Evolutionary conservation across 2,329 filamentous ascomycete species (phyloP).

Genomic region (Colletotrichum sp.): DNA sequence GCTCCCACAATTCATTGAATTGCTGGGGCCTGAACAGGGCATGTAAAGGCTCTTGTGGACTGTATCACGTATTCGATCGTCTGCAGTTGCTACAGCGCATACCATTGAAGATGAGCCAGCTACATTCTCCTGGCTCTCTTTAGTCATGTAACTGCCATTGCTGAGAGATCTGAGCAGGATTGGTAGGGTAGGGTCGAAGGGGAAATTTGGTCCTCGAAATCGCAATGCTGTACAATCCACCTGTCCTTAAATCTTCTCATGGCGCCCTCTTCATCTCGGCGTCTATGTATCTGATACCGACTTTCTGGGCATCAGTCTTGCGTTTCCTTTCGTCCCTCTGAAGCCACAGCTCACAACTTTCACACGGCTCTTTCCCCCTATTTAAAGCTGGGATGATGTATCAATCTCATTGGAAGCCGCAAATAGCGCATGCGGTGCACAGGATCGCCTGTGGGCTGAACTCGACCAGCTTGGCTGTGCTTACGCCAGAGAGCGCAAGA

Average conservation of each 20-base stretch:
- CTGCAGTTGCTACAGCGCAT: too few relatives aligned
- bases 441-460: not conserved
- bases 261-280: too few relatives aligned
- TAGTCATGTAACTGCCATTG: not conserved
- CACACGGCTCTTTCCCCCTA: fast-evolving
- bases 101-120: too few relatives aligned
- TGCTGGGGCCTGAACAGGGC: not conserved
- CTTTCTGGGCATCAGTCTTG: too few relatives aligned
- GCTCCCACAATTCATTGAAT: too few relatives aligned
- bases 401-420: not conserved
- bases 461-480: too few relatives aligned
- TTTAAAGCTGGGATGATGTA: not conserved
- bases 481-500: too few relatives aligned
- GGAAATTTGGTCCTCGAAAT: not conserved
- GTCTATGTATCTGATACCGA: too few relatives aligned
- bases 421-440: not conserved
- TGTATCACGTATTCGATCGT: not conserved
- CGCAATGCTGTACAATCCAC: fast-evolving
- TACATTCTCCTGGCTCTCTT: not conserved
- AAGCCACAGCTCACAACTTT: not conserved
- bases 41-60: not conserved
- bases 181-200: too few relatives aligned
- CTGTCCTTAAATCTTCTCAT: not conserved
- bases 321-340: fast-evolving
- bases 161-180: too few relatives aligned